Conservation (phyloP, 495 filamentous ascomycete species). For the Recurvomyces mirabilis region DNA sequence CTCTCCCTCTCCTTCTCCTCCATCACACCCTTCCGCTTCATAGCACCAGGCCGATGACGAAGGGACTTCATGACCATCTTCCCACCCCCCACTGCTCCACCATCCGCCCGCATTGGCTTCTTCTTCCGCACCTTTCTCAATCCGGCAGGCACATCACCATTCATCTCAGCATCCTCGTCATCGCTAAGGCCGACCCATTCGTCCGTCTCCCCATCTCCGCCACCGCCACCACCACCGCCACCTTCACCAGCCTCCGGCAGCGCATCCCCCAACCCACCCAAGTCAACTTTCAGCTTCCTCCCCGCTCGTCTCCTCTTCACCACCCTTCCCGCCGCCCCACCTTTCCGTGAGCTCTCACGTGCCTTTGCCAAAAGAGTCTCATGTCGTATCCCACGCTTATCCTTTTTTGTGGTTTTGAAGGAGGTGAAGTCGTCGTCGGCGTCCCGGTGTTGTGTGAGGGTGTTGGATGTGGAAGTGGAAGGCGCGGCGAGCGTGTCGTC, state of each 20-base stretch:
- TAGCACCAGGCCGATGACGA: slow-evolving; percentile 59
- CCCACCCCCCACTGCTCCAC: background rate
- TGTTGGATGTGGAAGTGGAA: background rate
- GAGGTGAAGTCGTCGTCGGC: background rate
- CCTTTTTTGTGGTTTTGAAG: slow-evolving; percentile 10
- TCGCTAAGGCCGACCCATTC: slow-evolving; percentile 9
- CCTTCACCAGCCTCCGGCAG: slow-evolving; percentile 1
- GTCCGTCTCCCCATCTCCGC: background rate
- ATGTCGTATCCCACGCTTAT: slow-evolving; percentile 9
- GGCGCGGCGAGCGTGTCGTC: background rate
- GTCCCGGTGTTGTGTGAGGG: background rate
- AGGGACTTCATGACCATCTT: slow-evolving; percentile 43
- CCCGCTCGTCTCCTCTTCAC: slow-evolving; percentile 1
- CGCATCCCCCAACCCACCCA: slow-evolving; percentile 10
- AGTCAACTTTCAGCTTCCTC: slow-evolving; percentile 6
- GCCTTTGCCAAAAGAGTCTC: background rate
- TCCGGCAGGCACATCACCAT: background rate
- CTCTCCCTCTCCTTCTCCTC: slow-evolving; percentile 68
- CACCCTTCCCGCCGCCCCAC: background rate
- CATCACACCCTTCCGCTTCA: slow-evolving; percentile 71
- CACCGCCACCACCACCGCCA: background rate
- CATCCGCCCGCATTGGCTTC: background rate
- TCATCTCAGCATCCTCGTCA: background rate
- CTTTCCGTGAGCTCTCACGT: background rate
- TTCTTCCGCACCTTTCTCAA: slow-evolving; percentile 1